Base-by-base conservation (phyloP, 1,139 yeast species). In the Waltiozyma solani region DNA sequence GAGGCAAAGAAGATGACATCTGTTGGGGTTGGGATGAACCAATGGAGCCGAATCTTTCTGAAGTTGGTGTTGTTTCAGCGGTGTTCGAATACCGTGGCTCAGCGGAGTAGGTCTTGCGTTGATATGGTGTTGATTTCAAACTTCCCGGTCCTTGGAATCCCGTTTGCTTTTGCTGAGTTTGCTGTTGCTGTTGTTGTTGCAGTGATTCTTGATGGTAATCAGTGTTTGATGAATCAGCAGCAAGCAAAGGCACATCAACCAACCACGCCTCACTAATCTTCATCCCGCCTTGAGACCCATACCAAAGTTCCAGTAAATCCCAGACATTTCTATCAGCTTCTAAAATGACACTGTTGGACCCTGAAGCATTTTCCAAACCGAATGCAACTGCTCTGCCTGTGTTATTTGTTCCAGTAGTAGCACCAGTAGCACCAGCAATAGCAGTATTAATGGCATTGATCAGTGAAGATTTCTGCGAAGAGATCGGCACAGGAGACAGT, bases 251-350 rank as follows among this genome's bases (percentile, higher is more conserved):
- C 0, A 64, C 59, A 21, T 73, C 81, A 12, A 82, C 67, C 2
- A 81, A 54, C 18, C 83, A 65, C 0, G 94, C 84, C 42, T 82
- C 87, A 18, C 63, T 60, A 71, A 81, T 73, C 2, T 59, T 46
- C 89, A 82, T n/a, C n/a, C 83, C 0, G 89, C 89, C 15, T 64
- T 57, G 0, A 91, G 87, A 7, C 23, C 23, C 23, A 52, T 64
- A 83, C 50, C 23, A 21, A 21, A 21, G 23, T 43, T 81, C 87
- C 17, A 84, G 50, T 0, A 82, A 48, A 11, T 64, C 60, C 73
- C 77, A 77, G 2, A 84, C 78, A 26, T 65, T 56, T 40, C 71
- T 74, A 53, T 84, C 93, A 0, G 94, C 86, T 41, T 73, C 79
- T 26, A 17, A n/a, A 26, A 7, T n/a, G 27, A 12, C 27, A 24